Evolutionary conservation across 371 early-diverging fungal genomes (phyloP).

Genomic region (Polyrhizophydium stewartii): DNA sequence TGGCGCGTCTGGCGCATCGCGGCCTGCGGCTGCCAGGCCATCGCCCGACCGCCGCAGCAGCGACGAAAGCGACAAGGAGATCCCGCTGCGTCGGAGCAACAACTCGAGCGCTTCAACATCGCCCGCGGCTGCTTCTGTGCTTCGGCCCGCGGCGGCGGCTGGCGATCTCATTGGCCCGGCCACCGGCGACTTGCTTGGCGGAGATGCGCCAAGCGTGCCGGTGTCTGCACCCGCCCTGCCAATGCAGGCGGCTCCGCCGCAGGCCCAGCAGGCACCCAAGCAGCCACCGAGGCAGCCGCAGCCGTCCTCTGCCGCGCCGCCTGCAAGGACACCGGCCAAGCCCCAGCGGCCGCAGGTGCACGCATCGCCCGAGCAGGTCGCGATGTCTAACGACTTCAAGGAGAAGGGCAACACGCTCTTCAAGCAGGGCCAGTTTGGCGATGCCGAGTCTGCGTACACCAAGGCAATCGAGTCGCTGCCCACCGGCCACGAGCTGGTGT

Average conservation of each 20-base stretch:
- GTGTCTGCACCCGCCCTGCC: neutral
- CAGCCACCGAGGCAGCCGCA: neutral
- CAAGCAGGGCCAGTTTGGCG: conserved; percentile 84
- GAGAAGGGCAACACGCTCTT: conserved; percentile 75
- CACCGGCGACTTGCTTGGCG: neutral
- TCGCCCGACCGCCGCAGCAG: too few species aligned
- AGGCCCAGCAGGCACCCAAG: neutral
- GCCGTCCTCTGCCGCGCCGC: conserved; percentile 3
- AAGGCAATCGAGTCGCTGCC: conserved; percentile 52
- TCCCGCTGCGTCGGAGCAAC: neutral
- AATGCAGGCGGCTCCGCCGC: neutral
- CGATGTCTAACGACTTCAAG: conserved; percentile 29
- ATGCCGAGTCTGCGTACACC: conserved; percentile 72
- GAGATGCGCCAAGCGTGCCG: too few species aligned
- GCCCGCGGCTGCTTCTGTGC: too few species aligned
- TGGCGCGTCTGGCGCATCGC: too few species aligned
- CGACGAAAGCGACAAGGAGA: neutral
- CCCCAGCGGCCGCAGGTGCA: neutral
- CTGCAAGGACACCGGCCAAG: neutral
- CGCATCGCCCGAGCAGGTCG: conserved; percentile 9
- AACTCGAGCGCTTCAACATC: too few species aligned
- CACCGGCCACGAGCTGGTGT: conserved; percentile 51
- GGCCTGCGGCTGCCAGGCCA: too few species aligned
- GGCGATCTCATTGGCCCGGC: neutral
- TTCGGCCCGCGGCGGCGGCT: too few species aligned